Base-by-base conservation (phyloP, 495 filamentous ascomycete species). In the Penicillium coffeae region DNA sequence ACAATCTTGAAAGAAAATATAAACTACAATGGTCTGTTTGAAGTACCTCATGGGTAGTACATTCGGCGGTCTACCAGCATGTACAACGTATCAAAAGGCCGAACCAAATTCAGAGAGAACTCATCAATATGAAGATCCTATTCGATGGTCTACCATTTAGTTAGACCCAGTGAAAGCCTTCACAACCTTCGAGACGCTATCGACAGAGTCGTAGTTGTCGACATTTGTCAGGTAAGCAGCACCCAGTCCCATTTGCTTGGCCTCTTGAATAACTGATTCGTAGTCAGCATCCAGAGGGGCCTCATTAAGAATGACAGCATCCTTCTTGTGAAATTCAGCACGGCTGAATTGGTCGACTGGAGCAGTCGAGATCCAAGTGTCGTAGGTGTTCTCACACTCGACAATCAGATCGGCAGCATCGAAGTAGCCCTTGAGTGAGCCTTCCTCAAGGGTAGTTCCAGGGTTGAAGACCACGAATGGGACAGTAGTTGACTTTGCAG, bases 311-410 rank as follows among this genome's bases (percentile, higher is more conserved):
- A 62, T 48, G 13, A 56, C 27, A n/a, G 52, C 59, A 45, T 47
- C 50, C 47, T 59, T 51, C 2, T 15, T 35, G 38, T 58, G 44
- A 8, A n/a, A n/a, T n/a, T 47, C 12, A 1, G 21, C 34, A 3
- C 33, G 7, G 2, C 50, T 50, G 14, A 62, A 40, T 5, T 51
- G 21, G 8, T 59, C 38, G 12, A 40, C 20, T 1, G 55, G 52
- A 2, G 35, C 27, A 14, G 19, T 2, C 1, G 43, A 25, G 4
- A 27, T n/a, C 59, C 59, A 62, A 16, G 36, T 40, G n/a, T 35
- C 32, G 25, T 59, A 62, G 2, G 52, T 45, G n/a, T 56, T 52
- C 38, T 62, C 59, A 45, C 45, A 59, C 36, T 62, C 55, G 1
- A 62, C 56, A 34, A 62, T 54, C 13, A 62, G 41, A 10, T 56